Conservation (phyloP, 2,329 filamentous ascomycete species). For the Aureobasidium zeae region DNA sequence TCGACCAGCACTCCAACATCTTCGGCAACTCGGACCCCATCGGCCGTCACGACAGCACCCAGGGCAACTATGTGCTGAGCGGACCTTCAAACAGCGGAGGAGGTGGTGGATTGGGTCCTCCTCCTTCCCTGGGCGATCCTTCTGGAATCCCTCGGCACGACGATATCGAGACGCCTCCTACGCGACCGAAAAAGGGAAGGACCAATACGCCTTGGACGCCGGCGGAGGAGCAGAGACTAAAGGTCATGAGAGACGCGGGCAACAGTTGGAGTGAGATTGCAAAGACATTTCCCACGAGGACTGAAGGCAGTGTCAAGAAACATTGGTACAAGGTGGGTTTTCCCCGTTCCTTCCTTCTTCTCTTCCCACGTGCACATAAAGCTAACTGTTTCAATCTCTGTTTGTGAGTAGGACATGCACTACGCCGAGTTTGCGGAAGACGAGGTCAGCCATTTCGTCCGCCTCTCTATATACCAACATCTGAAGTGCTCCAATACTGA, state of each 20-base stretch:
- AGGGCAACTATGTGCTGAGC: constrained; percentile 11
- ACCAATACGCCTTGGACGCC: constrained; percentile 99
- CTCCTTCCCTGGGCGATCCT: no score
- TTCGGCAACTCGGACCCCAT: constrained; percentile 19
- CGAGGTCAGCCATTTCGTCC: constrained; percentile 56
- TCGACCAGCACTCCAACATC: constrained; percentile 20
- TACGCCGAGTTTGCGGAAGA: constrained; percentile 98
- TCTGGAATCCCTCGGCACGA: constrained; percentile 12
- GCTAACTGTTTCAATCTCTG: constrained; percentile 16
- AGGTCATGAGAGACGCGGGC: constrained; percentile 86
- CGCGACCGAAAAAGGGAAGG: constrained; percentile 68
- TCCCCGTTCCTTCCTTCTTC: constrained; percentile 1
- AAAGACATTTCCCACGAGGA: constrained; percentile 90
- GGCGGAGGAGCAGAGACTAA: constrained; percentile 82
- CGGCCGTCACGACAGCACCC: constrained; percentile 7
- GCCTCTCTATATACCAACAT: constrained; percentile 26
- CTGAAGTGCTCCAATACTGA: constrained; percentile 10
- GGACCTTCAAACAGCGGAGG: no score
- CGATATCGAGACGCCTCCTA: neutral
- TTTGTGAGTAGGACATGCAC: constrained; percentile 73
- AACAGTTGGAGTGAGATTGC: constrained; percentile 98
- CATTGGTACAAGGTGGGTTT: constrained; percentile 88
- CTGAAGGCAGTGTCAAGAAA: constrained; percentile 97
- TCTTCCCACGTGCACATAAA: constrained; percentile 14
- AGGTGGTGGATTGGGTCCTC: neutral